Evolutionary conservation across 2,329 filamentous ascomycete species (phyloP).

Genomic region (Penicillium sp.): DNA sequence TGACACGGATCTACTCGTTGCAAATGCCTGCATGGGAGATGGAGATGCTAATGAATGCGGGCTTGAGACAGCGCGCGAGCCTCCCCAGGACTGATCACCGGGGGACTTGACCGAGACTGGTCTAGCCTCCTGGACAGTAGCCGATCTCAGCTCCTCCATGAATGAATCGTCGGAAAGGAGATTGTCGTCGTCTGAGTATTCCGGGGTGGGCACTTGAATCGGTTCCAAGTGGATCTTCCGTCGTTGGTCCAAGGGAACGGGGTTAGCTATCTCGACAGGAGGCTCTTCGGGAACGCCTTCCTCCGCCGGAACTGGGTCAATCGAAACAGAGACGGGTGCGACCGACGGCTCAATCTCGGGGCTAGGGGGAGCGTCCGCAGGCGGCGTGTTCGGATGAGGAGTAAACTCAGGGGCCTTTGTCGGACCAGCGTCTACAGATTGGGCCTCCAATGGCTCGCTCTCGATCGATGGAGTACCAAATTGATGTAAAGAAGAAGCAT

Average conservation of each 20-base stretch:
- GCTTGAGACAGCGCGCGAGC: constrained; percentile 42
- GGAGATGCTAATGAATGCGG: constrained; percentile 31
- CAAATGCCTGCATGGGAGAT: constrained; percentile 30
- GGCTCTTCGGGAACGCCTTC: constrained; percentile 24
- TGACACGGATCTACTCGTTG: constrained; percentile 40
- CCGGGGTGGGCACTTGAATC: constrained; percentile 47
- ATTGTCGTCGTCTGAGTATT: constrained; percentile 44
- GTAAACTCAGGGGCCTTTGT: constrained; percentile 16
- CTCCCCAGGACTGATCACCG: constrained; percentile 37
- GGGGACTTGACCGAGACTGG: constrained; percentile 81
- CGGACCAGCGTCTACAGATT: constrained; percentile 9
- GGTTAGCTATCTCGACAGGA: constrained; percentile 19
- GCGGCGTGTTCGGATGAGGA: constrained; percentile 19
- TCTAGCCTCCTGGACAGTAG: constrained; percentile 79
- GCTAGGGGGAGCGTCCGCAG: constrained; percentile 14
- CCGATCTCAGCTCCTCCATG: constrained; percentile 80
- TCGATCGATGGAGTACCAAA: constrained; percentile 14
- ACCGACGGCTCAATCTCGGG: constrained; percentile 18
- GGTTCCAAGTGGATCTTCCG: constrained; percentile 49
- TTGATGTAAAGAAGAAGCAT: constrained; percentile 21
- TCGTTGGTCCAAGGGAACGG: constrained; percentile 31
- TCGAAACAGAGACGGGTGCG: constrained; percentile 19
- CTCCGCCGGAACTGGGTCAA: constrained; percentile 21
- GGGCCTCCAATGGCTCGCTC: constrained; percentile 18
- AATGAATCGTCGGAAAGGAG: constrained; percentile 66